These are phyloP conservation scores for Ailanthus altissimus DNA, from an alignment of 345 rosid genomes.

Conservation along the genomic window DNA sequence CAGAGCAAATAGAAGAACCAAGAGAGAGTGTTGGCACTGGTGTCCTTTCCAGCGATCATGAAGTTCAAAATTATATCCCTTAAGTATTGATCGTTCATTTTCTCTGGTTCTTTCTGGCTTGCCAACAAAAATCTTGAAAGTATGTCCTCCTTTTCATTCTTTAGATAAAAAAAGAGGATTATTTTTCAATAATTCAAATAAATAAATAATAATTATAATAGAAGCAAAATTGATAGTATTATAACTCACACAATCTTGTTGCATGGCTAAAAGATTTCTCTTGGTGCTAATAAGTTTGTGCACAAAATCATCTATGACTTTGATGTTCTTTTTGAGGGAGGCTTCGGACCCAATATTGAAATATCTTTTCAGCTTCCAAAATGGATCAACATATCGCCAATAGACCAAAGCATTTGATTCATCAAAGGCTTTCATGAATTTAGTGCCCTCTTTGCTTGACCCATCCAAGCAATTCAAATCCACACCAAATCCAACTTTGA, in stretches of 20 bases:
- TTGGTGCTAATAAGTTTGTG: constrained; percentile 46
- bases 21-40: constrained; percentile 54
- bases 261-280: constrained; percentile 34
- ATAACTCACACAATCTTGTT: constrained; percentile 36
- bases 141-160: constrained; percentile 68
- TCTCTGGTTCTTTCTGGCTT: constrained; percentile 57
- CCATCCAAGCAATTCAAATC: constrained; percentile 62
- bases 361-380: constrained; percentile 65
- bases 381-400: constrained; percentile 59
- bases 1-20: constrained; percentile 84
- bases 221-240: background rate
- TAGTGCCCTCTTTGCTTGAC: constrained; percentile 43
- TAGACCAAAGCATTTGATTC: constrained; percentile 53
- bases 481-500: constrained; percentile 82
- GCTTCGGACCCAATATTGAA: constrained; percentile 61
- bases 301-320: constrained; percentile 52
- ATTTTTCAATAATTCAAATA: background rate
- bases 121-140: constrained; percentile 62
- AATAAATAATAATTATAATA: background rate
- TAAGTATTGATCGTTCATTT: constrained; percentile 59
- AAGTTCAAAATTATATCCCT: constrained; percentile 70
- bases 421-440: constrained; percentile 72
- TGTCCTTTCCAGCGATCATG: constrained; percentile 76
- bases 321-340: constrained; percentile 45
- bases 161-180: background rate